These are phyloP conservation scores for Suillus americanus DNA, from an alignment of 768 basidiomycete genomes.

Conservation along the genomic window DNA sequence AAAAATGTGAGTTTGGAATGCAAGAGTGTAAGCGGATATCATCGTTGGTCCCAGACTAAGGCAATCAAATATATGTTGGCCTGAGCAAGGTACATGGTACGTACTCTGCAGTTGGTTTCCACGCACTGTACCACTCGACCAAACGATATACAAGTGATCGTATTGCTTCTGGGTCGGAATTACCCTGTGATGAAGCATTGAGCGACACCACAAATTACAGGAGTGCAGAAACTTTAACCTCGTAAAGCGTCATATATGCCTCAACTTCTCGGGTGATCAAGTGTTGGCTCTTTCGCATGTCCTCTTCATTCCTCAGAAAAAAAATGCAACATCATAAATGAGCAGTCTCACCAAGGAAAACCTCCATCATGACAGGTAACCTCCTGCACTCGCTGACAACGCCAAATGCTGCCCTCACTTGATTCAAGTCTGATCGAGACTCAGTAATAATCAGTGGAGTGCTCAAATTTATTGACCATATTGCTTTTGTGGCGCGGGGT, in stretches of 20 bases:
- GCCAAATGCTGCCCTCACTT: slow-evolving; percentile 56
- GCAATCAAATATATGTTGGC: slow-evolving; percentile 12
- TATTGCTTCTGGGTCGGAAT: slow-evolving; percentile 48
- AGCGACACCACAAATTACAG: slow-evolving; percentile 4
- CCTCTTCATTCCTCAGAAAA: slow-evolving; percentile 42
- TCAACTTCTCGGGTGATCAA: slow-evolving; percentile 63
- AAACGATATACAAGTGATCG: slow-evolving; percentile 57
- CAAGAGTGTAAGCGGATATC: slow-evolving; percentile 58
- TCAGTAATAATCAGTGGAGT: slow-evolving; percentile 10
- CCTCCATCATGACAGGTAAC: slow-evolving; percentile 65
- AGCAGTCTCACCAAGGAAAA: slow-evolving; percentile 59
- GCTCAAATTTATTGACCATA: slow-evolving; percentile 23
- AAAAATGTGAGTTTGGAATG: slow-evolving; percentile 75
- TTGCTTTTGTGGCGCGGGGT: slow-evolving; percentile 28
- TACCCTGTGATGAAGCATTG: slow-evolving; percentile 34
- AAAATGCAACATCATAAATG: not conserved
- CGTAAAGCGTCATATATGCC: slow-evolving; percentile 56
- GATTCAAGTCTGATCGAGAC: slow-evolving; percentile 42
- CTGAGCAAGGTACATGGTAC: slow-evolving; percentile 21
- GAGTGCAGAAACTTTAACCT: slow-evolving; percentile 39
- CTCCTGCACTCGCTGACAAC: slow-evolving; percentile 57
- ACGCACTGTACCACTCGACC: slow-evolving; percentile 72
- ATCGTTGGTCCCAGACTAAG: slow-evolving; percentile 61
- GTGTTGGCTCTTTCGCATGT: slow-evolving; percentile 57
- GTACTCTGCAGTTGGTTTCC: slow-evolving; percentile 68